A percentile compares a stretch with the other conserved stretches of the same genome.
These are phyloP conservation scores for Sclerotinia minor DNA, from an alignment of 2,329 filamentous ascomycete species.

Conservation along the genomic window DNA sequence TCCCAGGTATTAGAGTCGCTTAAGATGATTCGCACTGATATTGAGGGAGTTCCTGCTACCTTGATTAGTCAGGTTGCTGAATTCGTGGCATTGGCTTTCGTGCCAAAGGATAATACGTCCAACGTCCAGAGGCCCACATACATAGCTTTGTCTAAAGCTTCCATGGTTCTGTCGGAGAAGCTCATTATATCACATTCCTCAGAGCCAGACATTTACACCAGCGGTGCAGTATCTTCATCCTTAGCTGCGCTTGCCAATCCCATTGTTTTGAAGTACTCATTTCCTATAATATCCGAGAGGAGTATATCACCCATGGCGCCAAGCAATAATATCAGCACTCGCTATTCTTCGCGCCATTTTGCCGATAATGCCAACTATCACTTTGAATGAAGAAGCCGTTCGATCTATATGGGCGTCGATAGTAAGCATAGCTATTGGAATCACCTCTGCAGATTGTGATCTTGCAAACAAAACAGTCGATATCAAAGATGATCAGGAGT, in stretches of 20 bases:
- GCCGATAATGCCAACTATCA: constrained; percentile 54
- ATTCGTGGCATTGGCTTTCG: constrained; percentile 69
- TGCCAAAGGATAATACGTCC: constrained; percentile 41
- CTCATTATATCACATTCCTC: constrained; percentile 60
- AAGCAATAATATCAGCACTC: constrained; percentile 71
- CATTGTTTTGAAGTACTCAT: constrained; percentile 78
- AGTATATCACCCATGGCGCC: constrained; percentile 73
- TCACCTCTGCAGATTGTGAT: constrained; percentile 64
- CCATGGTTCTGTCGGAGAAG: constrained; percentile 68
- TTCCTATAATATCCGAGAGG: constrained; percentile 69
- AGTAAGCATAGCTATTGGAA: constrained; percentile 65
- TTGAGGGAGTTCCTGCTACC: constrained; percentile 63
- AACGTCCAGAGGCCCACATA: constrained; percentile 67
- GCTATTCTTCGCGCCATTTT: constrained; percentile 67
- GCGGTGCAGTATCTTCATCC: constrained; percentile 64
- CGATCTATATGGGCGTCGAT: constrained; percentile 70
- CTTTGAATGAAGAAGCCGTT: constrained; percentile 49
- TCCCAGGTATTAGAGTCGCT: constrained; percentile 67
- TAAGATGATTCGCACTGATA: constrained; percentile 65
- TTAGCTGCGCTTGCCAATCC: constrained; percentile 68
- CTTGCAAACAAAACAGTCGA: constrained; percentile 46
- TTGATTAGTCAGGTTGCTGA: constrained; percentile 69
- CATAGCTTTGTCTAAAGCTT: constrained; percentile 82
- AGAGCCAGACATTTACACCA: constrained; percentile 67
- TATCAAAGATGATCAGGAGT: constrained; percentile 69